Conservation (phyloP, 345 rosid species). For the Sisymbrium irio region DNA sequence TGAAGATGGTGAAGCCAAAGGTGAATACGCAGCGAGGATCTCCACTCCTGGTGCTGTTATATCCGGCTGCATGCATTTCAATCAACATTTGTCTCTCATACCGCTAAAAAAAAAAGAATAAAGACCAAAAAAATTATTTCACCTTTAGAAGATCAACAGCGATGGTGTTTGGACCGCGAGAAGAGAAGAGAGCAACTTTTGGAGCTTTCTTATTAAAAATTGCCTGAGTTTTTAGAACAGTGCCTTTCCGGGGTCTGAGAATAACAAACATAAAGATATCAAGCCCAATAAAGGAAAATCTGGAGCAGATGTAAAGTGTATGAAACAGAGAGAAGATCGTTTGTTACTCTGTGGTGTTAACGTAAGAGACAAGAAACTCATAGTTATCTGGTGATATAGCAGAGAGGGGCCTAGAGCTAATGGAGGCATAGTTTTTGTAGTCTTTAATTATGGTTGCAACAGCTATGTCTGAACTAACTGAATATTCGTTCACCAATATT, state of each 20-base stretch:
- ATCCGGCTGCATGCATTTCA: conserved; percentile 49
- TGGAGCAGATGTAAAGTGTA: background rate
- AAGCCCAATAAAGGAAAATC: background rate
- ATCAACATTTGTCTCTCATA: background rate
- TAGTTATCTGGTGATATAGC: background rate
- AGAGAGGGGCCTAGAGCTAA: conserved; percentile 14
- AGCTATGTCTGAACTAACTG: background rate
- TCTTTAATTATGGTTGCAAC: conserved; percentile 15
- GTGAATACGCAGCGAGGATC: conserved; percentile 43
- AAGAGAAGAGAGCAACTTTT: conserved; percentile 31
- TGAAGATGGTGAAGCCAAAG: conserved; percentile 6
- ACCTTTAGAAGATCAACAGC: conserved; percentile 31
- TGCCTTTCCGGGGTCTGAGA: conserved; percentile 24
- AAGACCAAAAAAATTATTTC: background rate
- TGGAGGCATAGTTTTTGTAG: background rate
- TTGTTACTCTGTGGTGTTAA: conserved; percentile 36
- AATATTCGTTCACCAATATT: background rate
- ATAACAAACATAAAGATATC: background rate
- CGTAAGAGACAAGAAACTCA: conserved; percentile 22
- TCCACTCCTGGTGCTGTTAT: conserved; percentile 47
- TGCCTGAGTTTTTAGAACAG: conserved; percentile 27
- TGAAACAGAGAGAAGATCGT: background rate
- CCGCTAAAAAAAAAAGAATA: background rate
- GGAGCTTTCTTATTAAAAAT: conserved; percentile 26
- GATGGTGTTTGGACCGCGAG: conserved; percentile 35